A percentile compares a stretch with the other conserved stretches of the same genome.
phyloP scores from a whole-genome alignment of 257 asterid species.

The Solanum bulbocastanum region DNA sequence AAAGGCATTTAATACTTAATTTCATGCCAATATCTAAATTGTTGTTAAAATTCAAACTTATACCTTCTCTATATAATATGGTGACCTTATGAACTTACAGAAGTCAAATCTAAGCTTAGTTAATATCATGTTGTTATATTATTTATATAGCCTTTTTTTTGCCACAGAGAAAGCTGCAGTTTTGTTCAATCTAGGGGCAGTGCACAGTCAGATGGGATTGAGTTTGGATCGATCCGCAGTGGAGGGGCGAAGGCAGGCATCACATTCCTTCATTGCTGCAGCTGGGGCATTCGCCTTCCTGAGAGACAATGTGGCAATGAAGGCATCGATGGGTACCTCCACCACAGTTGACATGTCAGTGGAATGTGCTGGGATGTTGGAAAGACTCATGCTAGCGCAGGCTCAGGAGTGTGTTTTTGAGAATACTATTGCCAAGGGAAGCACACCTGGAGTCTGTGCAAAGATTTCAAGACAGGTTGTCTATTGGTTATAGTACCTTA shows the following conservation, averaged over 20 bases:
- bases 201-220: conserved; percentile 91
- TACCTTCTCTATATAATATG: not conserved
- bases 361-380: conserved; percentile 93
- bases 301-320: conserved; percentile 81
- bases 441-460: conserved; percentile 87
- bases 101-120: not conserved
- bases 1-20: not conserved
- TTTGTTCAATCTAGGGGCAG: conserved; percentile 87
- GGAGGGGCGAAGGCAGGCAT: conserved; percentile 94
- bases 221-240: conserved; percentile 76
- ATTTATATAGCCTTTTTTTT: not conserved
- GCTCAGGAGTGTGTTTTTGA: conserved; percentile 97
- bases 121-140: not conserved
- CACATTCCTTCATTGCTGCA: conserved; percentile 86
- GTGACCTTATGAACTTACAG: not conserved
- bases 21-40: not conserved
- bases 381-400: conserved; percentile 94
- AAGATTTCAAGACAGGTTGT: conserved; percentile 91
- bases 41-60: not conserved
- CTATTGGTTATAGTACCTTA: not conserved
- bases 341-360: conserved; percentile 76
- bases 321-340: conserved; percentile 78
- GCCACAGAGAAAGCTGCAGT: conserved; percentile 84
- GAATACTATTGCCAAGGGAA: conserved; percentile 90
- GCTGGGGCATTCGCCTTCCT: conserved; percentile 88